Evolutionary conservation across 2,329 filamentous ascomycete genomes (phyloP), one percentile per base, ranked within the genome.

Genomic region (Clarireedia monteithiana): DNA sequence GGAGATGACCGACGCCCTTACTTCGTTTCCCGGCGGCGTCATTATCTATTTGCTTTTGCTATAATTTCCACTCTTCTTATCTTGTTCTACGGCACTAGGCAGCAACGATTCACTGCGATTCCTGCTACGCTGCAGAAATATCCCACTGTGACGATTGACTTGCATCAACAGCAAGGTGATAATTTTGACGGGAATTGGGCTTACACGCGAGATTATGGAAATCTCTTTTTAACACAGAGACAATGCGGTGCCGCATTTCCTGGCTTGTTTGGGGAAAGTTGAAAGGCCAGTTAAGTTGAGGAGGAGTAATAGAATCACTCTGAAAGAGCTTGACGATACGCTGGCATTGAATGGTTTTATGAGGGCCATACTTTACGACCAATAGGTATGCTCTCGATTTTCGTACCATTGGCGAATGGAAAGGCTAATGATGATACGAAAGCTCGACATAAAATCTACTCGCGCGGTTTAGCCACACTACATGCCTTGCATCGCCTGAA

Each of bases 401-500:
- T 17, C 2, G 17, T 4, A 15, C 12, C 6, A 15, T 7, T 26
- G 20, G 30, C 5, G 4, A 24, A 9, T 2, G 14, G 7, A 40
- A 5, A 20, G 26, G 45, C 10, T 48, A 48, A 48, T 39, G 10
- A 30, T 9, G 24, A 20, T 24, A 15, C 24, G 5, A 49, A 5
- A 54, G 52, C 30, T 54, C 20, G 49, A 54, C 26, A 44, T 54
- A 34, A 54, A 24, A 54, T 54, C 36, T 54, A 54, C 46, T 54
- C 52, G 7, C 69, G 69, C 30, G 62, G 63, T 14, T 62, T 68
- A 38, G 76, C 78, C 15, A 73, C 75, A 7, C 72, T 82, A 1
- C 74, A 79, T 64, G 75, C 78, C 57, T 72, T 82, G 61, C 70
- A 80, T 73, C 75, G 3, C 76, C 77, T 0, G 66, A 71, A 3